Evolutionary conservation across 805 yeast species (phyloP).

Genomic region (Candida wancherniae): DNA sequence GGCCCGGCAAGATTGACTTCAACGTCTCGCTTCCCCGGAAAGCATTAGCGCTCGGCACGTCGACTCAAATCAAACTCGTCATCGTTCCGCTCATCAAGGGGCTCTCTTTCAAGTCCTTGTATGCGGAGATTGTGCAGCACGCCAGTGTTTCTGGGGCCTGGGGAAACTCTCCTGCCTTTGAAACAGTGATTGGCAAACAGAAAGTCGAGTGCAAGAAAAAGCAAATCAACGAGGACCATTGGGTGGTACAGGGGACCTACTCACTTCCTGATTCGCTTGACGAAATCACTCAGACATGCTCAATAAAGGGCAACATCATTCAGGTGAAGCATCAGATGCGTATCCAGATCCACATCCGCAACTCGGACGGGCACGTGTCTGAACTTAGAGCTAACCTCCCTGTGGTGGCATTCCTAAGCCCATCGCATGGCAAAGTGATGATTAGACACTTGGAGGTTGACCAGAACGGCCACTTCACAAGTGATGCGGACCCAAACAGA

Average conservation of each 20-base stretch:
- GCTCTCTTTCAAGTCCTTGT: constrained; percentile 31
- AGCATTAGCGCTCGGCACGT: constrained; percentile 45
- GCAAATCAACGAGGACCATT: constrained; percentile 30
- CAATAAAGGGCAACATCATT: constrained; percentile 35
- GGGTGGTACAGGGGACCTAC: constrained; percentile 41
- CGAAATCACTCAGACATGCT: constrained; percentile 42
- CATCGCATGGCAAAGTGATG: constrained; percentile 34
- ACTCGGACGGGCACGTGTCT: constrained; percentile 47
- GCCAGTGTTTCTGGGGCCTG: constrained; percentile 27
- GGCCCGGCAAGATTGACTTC: constrained; percentile 53
- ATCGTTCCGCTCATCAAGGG: constrained; percentile 48
- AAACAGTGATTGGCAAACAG: constrained; percentile 26
- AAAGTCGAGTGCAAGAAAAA: constrained; percentile 18
- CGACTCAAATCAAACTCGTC: constrained; percentile 36
- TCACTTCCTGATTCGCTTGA: constrained; percentile 37
- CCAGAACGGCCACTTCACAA: constrained; percentile 21
- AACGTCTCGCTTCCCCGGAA: constrained; percentile 39
- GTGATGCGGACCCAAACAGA: constrained; percentile 13
- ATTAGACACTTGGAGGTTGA: constrained; percentile 33
- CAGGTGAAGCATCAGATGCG: constrained; percentile 44
- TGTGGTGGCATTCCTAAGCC: constrained; percentile 37
- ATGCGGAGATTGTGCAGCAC: constrained; percentile 34
- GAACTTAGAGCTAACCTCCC: constrained; percentile 52
- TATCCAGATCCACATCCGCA: constrained; percentile 40
- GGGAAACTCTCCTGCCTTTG: constrained; percentile 40